Evolutionary conservation across 176 grass and related monocot genomes (phyloP).

Genomic region (Oryza australiensis): DNA sequence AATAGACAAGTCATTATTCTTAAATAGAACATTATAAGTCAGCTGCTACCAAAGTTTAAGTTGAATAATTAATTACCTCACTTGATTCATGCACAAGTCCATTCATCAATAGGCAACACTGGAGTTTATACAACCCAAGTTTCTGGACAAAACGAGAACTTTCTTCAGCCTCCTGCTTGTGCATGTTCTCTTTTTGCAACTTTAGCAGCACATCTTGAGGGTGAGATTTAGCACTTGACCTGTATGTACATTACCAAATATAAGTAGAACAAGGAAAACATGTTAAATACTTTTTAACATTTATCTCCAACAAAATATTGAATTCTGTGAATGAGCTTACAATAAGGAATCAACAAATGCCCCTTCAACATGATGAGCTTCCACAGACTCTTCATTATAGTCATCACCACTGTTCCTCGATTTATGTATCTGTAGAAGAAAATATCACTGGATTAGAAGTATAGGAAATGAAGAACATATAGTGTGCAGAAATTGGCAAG

Average conservation of each 20-base stretch:
- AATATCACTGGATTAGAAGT: conserved; percentile 31
- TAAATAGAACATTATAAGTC: conserved; percentile 13
- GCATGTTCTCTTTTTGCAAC: conserved; percentile 63
- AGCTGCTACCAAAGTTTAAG: conserved; percentile 34
- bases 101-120: conserved; percentile 92
- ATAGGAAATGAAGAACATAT: conserved; percentile 33
- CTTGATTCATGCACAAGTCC: conserved; percentile 86
- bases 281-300: conserved; percentile 16
- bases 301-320: conserved; percentile 17
- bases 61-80: conserved; percentile 61
- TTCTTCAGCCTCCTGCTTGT: conserved; percentile 74
- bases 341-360: conserved; percentile 89
- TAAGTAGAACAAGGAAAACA: conserved; percentile 2
- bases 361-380: conserved; percentile 83
- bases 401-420: conserved; percentile 52
- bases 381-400: conserved; percentile 73
- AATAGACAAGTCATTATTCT: conserved; percentile 2
- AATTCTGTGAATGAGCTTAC: conserved; percentile 52
- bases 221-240: conserved; percentile 88
- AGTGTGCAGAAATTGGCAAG: conserved; percentile 20
- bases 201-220: conserved; percentile 89
- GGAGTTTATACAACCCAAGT: conserved; percentile 79
- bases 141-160: conserved; percentile 89
- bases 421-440: conserved; percentile 69
- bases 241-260: conserved; percentile 34